Conservation (phyloP, 768 basidiomycete species). For the Phaeotremella fagi region DNA sequence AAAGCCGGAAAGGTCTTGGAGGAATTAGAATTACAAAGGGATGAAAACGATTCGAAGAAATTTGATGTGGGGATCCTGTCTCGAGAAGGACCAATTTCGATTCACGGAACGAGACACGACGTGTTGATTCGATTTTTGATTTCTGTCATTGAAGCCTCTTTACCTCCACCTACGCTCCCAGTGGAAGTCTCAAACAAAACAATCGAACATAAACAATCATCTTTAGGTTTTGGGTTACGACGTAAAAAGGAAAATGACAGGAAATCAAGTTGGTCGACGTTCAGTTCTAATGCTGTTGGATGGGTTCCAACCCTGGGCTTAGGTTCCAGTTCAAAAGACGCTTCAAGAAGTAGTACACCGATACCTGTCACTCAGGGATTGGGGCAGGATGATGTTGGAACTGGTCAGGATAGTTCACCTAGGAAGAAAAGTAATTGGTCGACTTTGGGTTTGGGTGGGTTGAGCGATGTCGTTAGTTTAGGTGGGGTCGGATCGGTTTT, state of each 20-base stretch:
- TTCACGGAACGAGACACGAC: background rate
- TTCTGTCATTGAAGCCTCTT: slow-evolving; percentile 9
- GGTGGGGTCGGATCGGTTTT: slow-evolving; percentile 25
- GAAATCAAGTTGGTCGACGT: slow-evolving; percentile 26
- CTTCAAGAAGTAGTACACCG: slow-evolving; percentile 2
- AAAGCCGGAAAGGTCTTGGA: slow-evolving; percentile 1
- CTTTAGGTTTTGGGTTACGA: slow-evolving; percentile 14
- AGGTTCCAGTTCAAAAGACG: background rate
- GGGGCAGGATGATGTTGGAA: background rate
- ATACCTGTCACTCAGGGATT: background rate
- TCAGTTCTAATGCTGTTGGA: slow-evolving; percentile 6
- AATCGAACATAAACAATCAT: slow-evolving; percentile 5
- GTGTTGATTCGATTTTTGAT: slow-evolving; percentile 21
- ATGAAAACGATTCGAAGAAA: background rate
- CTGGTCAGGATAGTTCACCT: background rate
- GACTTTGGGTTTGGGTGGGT: slow-evolving; percentile 9
- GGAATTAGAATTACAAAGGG: no score
- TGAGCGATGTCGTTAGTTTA: slow-evolving; percentile 14
- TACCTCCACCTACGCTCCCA: slow-evolving; percentile 12
- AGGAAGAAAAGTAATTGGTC: background rate
- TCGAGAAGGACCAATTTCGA: slow-evolving; percentile 18
- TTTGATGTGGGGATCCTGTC: slow-evolving; percentile 7
- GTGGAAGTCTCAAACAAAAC: background rate
- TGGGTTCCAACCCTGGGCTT: slow-evolving; percentile 24
- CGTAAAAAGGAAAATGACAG: slow-evolving; percentile 6